These are phyloP conservation scores for Histomonas meleagridis DNA, from an alignment of 208 protist species.

Conservation along the genomic window DNA sequence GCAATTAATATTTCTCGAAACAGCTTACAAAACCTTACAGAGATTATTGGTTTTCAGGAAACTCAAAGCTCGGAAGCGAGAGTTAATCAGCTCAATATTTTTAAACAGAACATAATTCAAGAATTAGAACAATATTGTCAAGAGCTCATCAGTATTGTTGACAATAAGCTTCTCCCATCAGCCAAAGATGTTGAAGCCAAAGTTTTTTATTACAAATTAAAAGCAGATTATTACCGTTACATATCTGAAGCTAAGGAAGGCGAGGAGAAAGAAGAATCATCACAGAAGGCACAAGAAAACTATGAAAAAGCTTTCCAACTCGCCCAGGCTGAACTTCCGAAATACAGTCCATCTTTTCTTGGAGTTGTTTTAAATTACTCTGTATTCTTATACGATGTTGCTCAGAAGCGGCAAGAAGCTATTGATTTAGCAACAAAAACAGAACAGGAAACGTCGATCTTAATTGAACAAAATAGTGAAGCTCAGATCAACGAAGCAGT, in stretches of 20 bases:
- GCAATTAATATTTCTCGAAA: constrained; percentile 89
- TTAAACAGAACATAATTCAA: not conserved
- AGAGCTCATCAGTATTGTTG: constrained; percentile 73
- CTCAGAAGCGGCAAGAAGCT: constrained; percentile 53
- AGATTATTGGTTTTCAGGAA: constrained; percentile 53
- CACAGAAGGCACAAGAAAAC: constrained; percentile 54
- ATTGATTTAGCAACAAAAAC: constrained; percentile 65
- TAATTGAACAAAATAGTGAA: not conserved
- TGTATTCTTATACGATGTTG: constrained; percentile 71
- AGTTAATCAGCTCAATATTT: constrained; percentile 32
- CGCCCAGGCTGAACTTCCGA: constrained; percentile 49
- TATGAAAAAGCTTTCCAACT: constrained; percentile 61
- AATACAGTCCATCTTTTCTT: constrained; percentile 66
- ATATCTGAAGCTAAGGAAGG: constrained; percentile 60
- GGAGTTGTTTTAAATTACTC: constrained; percentile 71
- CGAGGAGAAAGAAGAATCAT: constrained; percentile 42
- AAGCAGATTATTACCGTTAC: constrained; percentile 68
- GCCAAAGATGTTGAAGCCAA: constrained; percentile 49
- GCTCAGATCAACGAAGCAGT: constrained; percentile 60
- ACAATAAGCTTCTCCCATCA: constrained; percentile 76
- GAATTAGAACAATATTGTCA: constrained; percentile 53
- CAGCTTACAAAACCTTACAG: constrained; percentile 75
- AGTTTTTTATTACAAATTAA: constrained; percentile 71
- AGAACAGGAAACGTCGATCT: constrained; percentile 40
- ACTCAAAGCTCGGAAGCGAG: constrained; percentile 58